Evolutionary conservation across 495 filamentous ascomycete genomes (phyloP).

Genomic region (Hypoxylon lienhwacheense): DNA sequence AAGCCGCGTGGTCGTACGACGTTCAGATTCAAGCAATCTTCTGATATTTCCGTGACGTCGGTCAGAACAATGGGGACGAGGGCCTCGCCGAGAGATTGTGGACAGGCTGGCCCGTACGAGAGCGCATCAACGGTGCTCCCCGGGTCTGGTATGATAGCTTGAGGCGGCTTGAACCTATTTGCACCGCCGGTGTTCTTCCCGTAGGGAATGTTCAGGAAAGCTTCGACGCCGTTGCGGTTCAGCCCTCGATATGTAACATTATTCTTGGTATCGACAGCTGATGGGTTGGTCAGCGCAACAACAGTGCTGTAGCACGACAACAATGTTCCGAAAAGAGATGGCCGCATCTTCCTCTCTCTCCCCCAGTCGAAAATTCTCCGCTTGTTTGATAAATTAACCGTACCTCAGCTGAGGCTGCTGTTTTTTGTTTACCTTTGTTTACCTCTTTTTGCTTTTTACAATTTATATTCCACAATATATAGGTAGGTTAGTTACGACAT

Average conservation of each 20-base stretch:
- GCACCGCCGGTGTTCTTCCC: conserved; percentile 46
- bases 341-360: conserved; percentile 13
- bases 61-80: conserved; percentile 38
- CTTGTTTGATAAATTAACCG: too few species aligned
- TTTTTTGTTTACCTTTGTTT: too few species aligned
- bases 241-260: conserved; percentile 38
- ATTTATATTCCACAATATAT: too few species aligned
- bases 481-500: too few species aligned
- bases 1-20: conserved; percentile 43
- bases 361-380: not conserved
- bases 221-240: conserved; percentile 43
- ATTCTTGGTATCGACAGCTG: conserved; percentile 20
- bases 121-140: conserved; percentile 46
- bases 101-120: conserved; percentile 47
- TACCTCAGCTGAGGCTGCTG: too few species aligned
- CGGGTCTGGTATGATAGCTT: conserved; percentile 32
- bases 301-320: conserved; percentile 6
- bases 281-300: conserved; percentile 7
- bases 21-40: conserved; percentile 52
- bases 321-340: conserved; percentile 20
- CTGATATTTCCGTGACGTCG: conserved; percentile 41
- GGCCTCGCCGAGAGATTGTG: conserved; percentile 37
- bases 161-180: conserved; percentile 51
- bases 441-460: too few species aligned
- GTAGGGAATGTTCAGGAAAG: conserved; percentile 52